A percentile compares a stretch with the other conserved stretches of the same genome.
Conservation (phyloP, 2,329 filamentous ascomycete genomes). For the Ascochyta clinopodiicola region DNA sequence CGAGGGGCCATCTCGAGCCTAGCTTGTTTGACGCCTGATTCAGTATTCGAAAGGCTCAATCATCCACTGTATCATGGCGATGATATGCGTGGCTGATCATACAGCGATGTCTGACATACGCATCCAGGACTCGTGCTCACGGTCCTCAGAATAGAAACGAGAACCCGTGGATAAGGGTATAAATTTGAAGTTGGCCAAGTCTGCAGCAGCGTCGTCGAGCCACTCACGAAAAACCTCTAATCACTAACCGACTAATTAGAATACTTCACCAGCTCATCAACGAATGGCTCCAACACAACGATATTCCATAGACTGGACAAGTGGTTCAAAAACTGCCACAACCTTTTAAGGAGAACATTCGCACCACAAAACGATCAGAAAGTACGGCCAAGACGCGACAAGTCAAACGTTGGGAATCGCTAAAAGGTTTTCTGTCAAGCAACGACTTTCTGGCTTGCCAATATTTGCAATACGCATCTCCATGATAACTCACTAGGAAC, state of each 20-base stretch:
- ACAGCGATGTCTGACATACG: not conserved
- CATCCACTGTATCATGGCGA: no score
- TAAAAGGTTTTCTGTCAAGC: no score
- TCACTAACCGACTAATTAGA: not conserved
- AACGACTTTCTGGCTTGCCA: not conserved
- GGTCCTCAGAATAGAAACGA: not conserved
- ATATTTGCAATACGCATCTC: not conserved
- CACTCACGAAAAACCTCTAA: not conserved
- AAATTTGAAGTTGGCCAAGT: not conserved
- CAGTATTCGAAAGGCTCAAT: no score
- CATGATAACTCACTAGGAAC: not conserved
- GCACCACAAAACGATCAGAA: no score
- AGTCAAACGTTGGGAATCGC: not conserved
- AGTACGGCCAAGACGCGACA: not conserved
- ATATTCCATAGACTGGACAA: not conserved
- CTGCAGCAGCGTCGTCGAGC: not conserved
- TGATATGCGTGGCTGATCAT: not conserved
- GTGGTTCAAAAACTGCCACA: not conserved
- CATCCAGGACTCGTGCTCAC: not conserved
- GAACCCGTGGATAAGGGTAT: not conserved
- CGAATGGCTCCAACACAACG: not conserved
- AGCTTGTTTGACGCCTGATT: no score
- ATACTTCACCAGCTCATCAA: not conserved
- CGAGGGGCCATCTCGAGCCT: no score
- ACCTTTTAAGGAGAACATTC: no score